These are phyloP conservation scores for Passiflora organensis DNA, from an alignment of 345 rosid species.

Conservation along the genomic window DNA sequence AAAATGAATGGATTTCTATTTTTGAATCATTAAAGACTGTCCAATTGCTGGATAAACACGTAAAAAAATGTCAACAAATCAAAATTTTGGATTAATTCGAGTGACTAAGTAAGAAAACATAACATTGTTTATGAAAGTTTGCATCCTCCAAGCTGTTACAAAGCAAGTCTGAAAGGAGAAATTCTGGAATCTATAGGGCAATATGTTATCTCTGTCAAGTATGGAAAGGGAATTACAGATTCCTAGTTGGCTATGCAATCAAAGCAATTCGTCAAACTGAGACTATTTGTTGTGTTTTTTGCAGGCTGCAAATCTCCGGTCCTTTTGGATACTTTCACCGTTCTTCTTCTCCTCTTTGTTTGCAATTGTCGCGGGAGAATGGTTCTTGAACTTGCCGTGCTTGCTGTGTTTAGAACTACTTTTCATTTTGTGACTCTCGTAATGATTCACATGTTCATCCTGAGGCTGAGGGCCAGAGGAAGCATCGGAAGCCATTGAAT, in stretches of 20 bases:
- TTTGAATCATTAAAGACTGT: neutral
- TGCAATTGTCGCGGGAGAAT: constrained; percentile 23
- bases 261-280: neutral
- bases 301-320: constrained; percentile 12
- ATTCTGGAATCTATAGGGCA: neutral
- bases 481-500: constrained; percentile 80
- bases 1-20: neutral
- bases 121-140: neutral
- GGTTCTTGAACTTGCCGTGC: constrained; percentile 20
- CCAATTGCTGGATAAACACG: neutral
- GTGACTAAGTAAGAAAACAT: neutral
- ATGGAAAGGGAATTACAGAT: constrained; percentile 2
- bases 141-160: neutral
- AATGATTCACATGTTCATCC: constrained; percentile 16
- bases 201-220: neutral
- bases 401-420: constrained; percentile 19
- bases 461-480: constrained; percentile 56
- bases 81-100: neutral
- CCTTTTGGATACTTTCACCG: constrained; percentile 17
- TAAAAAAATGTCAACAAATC: neutral
- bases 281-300: constrained; percentile 23
- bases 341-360: constrained; percentile 29
- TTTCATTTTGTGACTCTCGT: constrained; percentile 8
- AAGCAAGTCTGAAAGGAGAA: neutral
- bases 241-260: neutral